phyloP scores from a whole-genome alignment of 2,329 filamentous ascomycete species.

The Lasiodiplodia sp. region DNA sequence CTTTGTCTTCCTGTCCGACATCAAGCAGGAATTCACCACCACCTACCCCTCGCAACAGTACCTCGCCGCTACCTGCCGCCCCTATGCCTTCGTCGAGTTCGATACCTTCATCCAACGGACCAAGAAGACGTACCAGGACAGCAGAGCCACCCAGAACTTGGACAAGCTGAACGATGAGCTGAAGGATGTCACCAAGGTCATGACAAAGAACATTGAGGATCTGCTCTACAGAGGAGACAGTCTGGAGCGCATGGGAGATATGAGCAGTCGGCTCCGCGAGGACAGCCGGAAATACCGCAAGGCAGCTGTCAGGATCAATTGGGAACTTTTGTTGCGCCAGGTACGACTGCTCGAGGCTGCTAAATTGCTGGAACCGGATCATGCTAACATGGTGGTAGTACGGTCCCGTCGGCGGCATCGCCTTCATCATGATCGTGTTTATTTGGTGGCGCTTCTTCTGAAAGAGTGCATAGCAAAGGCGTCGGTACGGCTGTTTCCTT shows the following conservation, averaged over 20 bases:
- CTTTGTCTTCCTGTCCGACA: slow-evolving; percentile 95
- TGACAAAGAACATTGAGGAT: slow-evolving; percentile 99
- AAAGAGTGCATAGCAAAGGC: slow-evolving; percentile 40
- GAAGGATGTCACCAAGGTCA: slow-evolving; percentile 96
- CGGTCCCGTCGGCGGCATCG: slow-evolving; percentile 84
- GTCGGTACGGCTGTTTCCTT: slow-evolving; percentile 23
- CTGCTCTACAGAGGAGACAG: slow-evolving; percentile 93
- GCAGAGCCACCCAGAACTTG: slow-evolving; percentile 87
- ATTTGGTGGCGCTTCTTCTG: slow-evolving; percentile 94
- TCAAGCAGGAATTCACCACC: slow-evolving; percentile 87
- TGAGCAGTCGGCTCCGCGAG: slow-evolving; percentile 84
- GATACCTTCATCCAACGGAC: slow-evolving; percentile 96
- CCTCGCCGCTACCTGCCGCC: slow-evolving; percentile 75
- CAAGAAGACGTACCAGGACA: slow-evolving; percentile 92
- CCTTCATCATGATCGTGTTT: slow-evolving; percentile 82
- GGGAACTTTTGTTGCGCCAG: slow-evolving; percentile 95
- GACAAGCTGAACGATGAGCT: slow-evolving; percentile 97
- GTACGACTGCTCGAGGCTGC: slow-evolving; percentile 47
- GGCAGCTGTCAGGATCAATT: slow-evolving; percentile 95
- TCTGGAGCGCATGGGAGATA: slow-evolving; percentile 95
- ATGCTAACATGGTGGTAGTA: slow-evolving; percentile 62
- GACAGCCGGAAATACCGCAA: slow-evolving; percentile 94
- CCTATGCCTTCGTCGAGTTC: slow-evolving; percentile 97
- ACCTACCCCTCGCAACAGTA: slow-evolving; percentile 80
- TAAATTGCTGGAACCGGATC: neutral